phyloP scores from a whole-genome alignment of 768 basidiomycete genomes.

The Tephrocybe sp. region DNA sequence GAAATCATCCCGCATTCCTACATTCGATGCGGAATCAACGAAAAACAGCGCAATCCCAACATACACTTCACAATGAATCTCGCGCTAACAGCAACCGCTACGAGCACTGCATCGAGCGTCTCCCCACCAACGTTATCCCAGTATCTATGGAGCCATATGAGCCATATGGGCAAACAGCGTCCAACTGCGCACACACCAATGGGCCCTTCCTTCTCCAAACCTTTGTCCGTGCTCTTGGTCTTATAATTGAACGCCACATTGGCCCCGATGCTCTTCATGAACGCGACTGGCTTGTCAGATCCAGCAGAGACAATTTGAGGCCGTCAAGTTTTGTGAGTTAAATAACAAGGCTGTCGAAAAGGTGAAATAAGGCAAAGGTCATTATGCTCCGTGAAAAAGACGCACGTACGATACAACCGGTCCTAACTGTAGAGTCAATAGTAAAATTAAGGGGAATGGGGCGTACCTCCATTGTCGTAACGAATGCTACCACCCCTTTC shows the following conservation, averaged over 20 bases:
- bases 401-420: constrained; percentile 48
- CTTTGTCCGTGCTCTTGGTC: constrained; percentile 48
- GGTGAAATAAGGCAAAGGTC: not conserved
- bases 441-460: not conserved
- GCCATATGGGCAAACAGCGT: too few species aligned
- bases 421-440: constrained; percentile 2
- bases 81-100: constrained; percentile 40
- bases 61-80: constrained; percentile 47
- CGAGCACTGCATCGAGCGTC: constrained; percentile 54
- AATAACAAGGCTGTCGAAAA: constrained; percentile 39
- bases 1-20: constrained; percentile 45
- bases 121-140: constrained; percentile 66
- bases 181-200: constrained; percentile 36
- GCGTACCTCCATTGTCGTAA: constrained; percentile 36
- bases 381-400: too few species aligned
- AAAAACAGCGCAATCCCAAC: not conserved
- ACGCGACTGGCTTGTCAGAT: constrained; percentile 70
- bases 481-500: constrained; percentile 42
- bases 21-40: too few species aligned
- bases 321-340: constrained; percentile 52
- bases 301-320: constrained; percentile 69
- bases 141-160: constrained; percentile 28
- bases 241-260: constrained; percentile 79
- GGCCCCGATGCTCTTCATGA: constrained; percentile 56
- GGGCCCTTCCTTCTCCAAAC: constrained; percentile 55